Base-by-base conservation (phyloP, 164 flowering plant genomes). In the Umbellularia californica region DNA sequence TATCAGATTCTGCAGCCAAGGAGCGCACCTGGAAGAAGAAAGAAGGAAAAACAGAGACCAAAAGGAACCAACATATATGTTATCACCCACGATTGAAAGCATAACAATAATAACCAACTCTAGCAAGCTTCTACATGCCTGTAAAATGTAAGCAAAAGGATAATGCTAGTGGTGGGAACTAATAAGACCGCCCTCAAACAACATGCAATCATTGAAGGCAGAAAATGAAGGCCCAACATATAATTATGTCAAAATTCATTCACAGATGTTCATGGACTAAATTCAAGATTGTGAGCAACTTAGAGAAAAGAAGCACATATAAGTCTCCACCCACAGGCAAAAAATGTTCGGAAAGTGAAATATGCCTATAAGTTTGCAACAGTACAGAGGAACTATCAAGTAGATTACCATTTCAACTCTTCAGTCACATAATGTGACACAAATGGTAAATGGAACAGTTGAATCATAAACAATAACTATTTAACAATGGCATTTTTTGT, bases 1-100 rank as follows among this genome's bases (percentile, higher is more conserved):
- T 88, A 80, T 94, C 90, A 79, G 97, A 96, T 84, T 94, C 99
- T 69, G 97, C 95, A 70, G 90, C 99, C 72, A 96, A 73, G 33
- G 99, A 96, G 22, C 99, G 87, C 25, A 96, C 99, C 99, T 96
- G 81, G 73, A 72, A 52, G 25, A 7, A 17, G 6, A 2, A 24
- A 28, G 17, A 68, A 20, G 27, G 13, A 72, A 58, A 51, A 47
- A 41, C 14, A 50, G 7, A 33, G 5, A 14, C 22, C 2, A 24
- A 25, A 55, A 14, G 27, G 27, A 71, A 71, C 0, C 64, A 58
- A 60, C 20, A 70, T 14, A 50, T 25, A 14, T 10, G 22, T 35
- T 20, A 71, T 15, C 6, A 15, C 6, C 7, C 17, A 27, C 35
- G 3, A 71, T 17, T 19, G 11, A 71, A 55, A 19, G 50, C 19